A percentile compares a stretch with the other conserved stretches of the same genome.
Evolutionary conservation across 441 rosid species (phyloP).

Genomic region (Kokia cookei): DNA sequence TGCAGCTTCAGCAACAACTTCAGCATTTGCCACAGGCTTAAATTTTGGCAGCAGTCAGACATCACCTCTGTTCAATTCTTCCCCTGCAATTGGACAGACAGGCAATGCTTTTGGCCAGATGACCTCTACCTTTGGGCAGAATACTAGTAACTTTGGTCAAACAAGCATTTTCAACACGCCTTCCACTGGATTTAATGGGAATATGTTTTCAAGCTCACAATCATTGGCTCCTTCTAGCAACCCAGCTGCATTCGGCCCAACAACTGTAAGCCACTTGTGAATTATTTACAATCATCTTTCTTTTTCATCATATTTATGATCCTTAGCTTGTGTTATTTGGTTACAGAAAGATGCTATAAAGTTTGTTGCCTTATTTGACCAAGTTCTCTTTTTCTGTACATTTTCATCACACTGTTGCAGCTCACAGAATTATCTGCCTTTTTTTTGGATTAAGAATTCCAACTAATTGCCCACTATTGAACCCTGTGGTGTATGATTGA

Average conservation of each 20-base stretch:
- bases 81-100: constrained; percentile 44
- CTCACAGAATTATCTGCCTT: too few relatives aligned
- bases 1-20: constrained; percentile 35
- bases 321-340: background rate
- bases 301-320: background rate
- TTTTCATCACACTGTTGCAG: too few relatives aligned
- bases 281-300: background rate
- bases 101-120: constrained; percentile 44
- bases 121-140: constrained; percentile 45
- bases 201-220: constrained; percentile 48
- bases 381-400: too few relatives aligned
- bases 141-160: constrained; percentile 32
- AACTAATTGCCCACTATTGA: too few relatives aligned
- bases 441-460: too few relatives aligned
- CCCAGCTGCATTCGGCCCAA: constrained; percentile 42
- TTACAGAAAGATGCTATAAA: background rate
- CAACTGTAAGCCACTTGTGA: constrained; percentile 41
- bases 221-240: constrained; percentile 43
- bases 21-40: constrained; percentile 40
- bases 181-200: constrained; percentile 38
- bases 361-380: background rate
- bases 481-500: too few relatives aligned
- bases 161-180: constrained; percentile 49
- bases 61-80: constrained; percentile 49
- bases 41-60: constrained; percentile 49